Conservation (phyloP, 83 land plant species). For the Diphasiastrum complanatum region DNA sequence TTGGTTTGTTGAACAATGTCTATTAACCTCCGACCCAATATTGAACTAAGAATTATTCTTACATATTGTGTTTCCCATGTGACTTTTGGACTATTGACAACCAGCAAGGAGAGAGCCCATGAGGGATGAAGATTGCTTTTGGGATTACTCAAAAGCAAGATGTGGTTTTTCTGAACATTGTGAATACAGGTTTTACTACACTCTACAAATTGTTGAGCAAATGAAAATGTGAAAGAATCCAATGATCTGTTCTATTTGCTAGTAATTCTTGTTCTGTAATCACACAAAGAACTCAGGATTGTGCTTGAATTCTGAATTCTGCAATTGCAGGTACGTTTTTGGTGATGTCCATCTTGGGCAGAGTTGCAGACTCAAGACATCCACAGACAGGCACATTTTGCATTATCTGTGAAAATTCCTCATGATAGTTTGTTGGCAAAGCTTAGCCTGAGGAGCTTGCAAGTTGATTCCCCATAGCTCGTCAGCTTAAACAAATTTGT, state of each 20-base stretch:
- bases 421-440: too few species aligned
- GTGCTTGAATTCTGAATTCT: conserved; percentile 2
- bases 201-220: neutral
- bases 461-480: too few species aligned
- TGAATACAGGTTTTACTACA: conserved; percentile 99
- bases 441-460: too few species aligned
- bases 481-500: too few species aligned
- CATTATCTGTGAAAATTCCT: conserved; percentile 68
- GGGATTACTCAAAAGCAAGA: conserved; percentile 98
- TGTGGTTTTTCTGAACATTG: conserved; percentile 93
- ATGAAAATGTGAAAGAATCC: neutral
- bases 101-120: conserved; percentile 85
- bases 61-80: neutral
- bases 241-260: neutral
- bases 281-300: neutral
- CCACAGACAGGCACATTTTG: conserved; percentile 44
- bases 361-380: conserved; percentile 75
- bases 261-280: neutral
- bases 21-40: neutral
- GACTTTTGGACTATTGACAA: too few species aligned
- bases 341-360: conserved; percentile 98
- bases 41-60: neutral
- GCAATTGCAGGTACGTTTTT: conserved; percentile 69
- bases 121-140: conserved; percentile 94
- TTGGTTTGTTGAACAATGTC: too few species aligned